Evolutionary conservation across 768 basidiomycete genomes (phyloP), one percentile per base, ranked within the genome.

Genomic region (Collybiopsis confluens): DNA sequence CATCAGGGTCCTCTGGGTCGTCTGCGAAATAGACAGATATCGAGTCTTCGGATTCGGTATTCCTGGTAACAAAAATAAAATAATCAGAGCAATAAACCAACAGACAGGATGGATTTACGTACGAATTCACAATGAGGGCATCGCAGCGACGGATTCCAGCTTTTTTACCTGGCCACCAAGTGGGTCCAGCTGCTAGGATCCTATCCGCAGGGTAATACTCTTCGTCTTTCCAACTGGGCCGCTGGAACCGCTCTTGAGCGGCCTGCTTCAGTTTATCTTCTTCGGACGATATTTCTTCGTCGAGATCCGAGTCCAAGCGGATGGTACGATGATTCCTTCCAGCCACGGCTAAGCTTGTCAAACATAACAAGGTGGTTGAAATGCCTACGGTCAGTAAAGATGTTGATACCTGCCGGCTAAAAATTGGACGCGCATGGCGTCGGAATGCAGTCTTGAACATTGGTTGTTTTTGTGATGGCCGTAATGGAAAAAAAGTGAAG

Each of bases 341-440:
- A 24, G 30, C 51, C 26, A 44, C 40, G n/a, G 51, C 51, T 52
- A 52, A 52, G 51, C 40, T 52, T 44, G 51, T 35, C 21, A 43
- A 18, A 44, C 18, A 43, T 35, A 44, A 13, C 42, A 52, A 44
- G 18, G 51, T 43, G 51, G 51, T 52, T 16, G 50, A 52, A 42
- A 42, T 21, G 50, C 51, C 41, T 52, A 52, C 51, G 27, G 51
- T 44, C 42, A 52, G 41, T 42, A 30, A 23, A 20, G 50, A 7
- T 3, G 38, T 24, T 27, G 50, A 24, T 45, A 27, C 6, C 7
- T 26, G 24, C 20, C 44, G 24, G 26, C 18, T n/a, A n/a, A n/a
- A n/a, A 11, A 8, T 45, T 24, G 44, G 24, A 13, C n/a, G 11
- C 8, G n/a, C 11, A 27, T 45, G 27, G 42, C 42, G 42, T 23